Evolutionary conservation across 2,329 filamentous ascomycete species (phyloP).

Genomic region (Aspergillus brasiliensis): DNA sequence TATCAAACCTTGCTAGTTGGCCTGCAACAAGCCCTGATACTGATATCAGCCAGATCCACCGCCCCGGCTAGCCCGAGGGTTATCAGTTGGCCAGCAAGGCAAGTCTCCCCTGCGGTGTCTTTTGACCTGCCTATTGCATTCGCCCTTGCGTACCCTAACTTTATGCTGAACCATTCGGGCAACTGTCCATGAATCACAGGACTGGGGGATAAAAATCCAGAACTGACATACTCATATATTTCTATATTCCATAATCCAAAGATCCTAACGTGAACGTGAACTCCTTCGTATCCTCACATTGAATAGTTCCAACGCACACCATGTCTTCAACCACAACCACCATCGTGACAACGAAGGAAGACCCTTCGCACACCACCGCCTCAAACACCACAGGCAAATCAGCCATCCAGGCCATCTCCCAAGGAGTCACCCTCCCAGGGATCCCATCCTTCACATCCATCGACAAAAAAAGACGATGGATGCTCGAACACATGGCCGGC

Average conservation of each 20-base stretch:
- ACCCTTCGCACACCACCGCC: background rate
- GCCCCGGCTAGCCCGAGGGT: background rate
- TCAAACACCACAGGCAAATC: background rate
- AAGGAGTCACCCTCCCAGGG: conserved; percentile 6
- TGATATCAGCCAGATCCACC: background rate
- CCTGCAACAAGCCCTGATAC: background rate
- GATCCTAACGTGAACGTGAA: background rate
- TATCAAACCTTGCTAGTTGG: background rate
- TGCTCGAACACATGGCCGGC: conserved; percentile 45
- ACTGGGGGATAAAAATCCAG: background rate
- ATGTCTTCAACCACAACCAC: background rate
- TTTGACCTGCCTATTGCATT: background rate
- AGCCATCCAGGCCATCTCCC: conserved; percentile 2
- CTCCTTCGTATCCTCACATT: no score
- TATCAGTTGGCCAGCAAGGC: background rate
- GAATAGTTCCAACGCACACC: background rate
- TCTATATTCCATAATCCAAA: no score
- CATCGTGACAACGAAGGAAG: background rate
- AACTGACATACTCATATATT: background rate
- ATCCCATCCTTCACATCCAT: conserved; percentile 6
- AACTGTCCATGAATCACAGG: background rate
- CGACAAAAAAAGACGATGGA: conserved; percentile 3
- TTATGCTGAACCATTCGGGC: background rate
- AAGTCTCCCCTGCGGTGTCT: background rate
- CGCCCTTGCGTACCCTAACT: background rate